These are phyloP conservation scores for Chalciporus sphaerocephalus DNA, from an alignment of 768 basidiomycete genomes.

Conservation along the genomic window DNA sequence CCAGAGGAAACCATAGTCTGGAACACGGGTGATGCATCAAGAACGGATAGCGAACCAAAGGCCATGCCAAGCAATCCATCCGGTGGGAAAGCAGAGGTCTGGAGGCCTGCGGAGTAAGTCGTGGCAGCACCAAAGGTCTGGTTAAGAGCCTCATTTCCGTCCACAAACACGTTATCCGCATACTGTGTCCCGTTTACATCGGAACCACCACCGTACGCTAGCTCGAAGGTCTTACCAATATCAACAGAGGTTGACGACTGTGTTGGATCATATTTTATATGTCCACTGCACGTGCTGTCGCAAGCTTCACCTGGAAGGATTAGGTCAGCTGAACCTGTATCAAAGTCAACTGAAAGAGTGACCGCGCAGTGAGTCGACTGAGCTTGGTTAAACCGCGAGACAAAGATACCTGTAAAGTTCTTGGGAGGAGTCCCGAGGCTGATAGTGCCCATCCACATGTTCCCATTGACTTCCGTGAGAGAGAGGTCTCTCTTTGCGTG, in stretches of 20 bases:
- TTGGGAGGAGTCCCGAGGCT: constrained; percentile 45
- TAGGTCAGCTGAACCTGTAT: constrained; percentile 51
- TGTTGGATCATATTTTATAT: constrained; percentile 28
- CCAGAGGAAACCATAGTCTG: constrained; percentile 41
- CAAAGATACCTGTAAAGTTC: constrained; percentile 37
- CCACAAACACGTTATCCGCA: constrained; percentile 41
- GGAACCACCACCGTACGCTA: constrained; percentile 39
- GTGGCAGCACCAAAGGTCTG: constrained; percentile 45
- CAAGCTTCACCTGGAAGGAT: constrained; percentile 37
- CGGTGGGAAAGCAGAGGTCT: constrained; percentile 21
- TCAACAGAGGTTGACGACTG: constrained; percentile 31
- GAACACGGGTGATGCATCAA: constrained; percentile 37
- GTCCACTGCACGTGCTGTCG: constrained; percentile 28
- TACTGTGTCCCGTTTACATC: constrained; percentile 37
- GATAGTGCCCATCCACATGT: constrained; percentile 45
- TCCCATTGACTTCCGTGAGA: constrained; percentile 35
- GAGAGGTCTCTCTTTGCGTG: constrained; percentile 28
- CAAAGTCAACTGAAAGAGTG: constrained; percentile 43
- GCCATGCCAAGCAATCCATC: constrained; percentile 45
- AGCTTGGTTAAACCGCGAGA: not conserved
- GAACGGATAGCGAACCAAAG: constrained; percentile 37
- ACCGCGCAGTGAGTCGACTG: not conserved
- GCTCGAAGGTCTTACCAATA: constrained; percentile 24
- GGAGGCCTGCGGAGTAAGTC: constrained; percentile 33
- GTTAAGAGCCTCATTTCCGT: constrained; percentile 33